phyloP scores from a whole-genome alignment of 129 eudicot species.

The Lactuca sativa region DNA sequence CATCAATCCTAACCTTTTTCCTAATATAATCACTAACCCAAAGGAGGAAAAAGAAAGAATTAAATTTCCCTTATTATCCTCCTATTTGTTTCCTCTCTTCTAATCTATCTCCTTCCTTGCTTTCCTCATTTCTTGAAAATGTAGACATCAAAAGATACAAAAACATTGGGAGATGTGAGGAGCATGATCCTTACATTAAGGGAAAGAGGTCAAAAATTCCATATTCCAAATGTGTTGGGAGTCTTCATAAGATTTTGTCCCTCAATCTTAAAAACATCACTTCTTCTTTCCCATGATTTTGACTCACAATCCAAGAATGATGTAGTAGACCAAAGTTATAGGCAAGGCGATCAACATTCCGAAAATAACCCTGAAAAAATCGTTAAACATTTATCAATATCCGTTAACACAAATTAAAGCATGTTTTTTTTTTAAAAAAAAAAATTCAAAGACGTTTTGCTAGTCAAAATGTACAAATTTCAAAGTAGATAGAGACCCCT shows the following conservation, averaged over 20 bases:
- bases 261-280: constrained; percentile 21
- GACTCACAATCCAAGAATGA: constrained; percentile 61
- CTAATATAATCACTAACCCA: constrained; percentile 31
- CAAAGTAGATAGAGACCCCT: constrained; percentile 15
- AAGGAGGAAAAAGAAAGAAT: constrained; percentile 5
- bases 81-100: constrained; percentile 23
- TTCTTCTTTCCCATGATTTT: constrained; percentile 18
- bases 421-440: no score
- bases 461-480: not conserved
- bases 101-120: constrained; percentile 24
- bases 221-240: constrained; percentile 35
- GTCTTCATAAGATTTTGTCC: constrained; percentile 5
- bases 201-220: constrained; percentile 38
- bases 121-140: constrained; percentile 26
- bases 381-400: not conserved
- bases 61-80: constrained; percentile 16
- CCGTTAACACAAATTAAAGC: not conserved
- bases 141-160: constrained; percentile 27
- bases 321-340: constrained; percentile 84
- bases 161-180: constrained; percentile 35
- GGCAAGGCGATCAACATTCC: constrained; percentile 98
- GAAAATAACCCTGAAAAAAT: constrained; percentile 75
- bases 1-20: constrained; percentile 24
- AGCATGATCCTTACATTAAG: constrained; percentile 38
- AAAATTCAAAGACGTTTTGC: not conserved